Percentiles rank a stretch among this genome's conserved stretches.
Conservation (phyloP, 176 grass and related monocot genomes). For the Neostapfia colusana region DNA sequence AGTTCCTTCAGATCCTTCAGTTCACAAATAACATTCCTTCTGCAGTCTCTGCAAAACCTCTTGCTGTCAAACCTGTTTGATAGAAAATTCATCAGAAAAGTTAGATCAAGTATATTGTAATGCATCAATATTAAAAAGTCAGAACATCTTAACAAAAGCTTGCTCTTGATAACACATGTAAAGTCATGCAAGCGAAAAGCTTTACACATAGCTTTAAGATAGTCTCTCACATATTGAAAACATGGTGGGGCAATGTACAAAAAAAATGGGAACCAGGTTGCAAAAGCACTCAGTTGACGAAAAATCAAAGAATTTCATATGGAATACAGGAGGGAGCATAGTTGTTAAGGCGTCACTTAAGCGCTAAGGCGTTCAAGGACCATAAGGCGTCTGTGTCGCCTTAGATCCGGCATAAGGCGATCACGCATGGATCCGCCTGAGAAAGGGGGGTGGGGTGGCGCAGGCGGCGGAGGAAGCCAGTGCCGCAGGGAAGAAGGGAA, state of each 20-base stretch:
- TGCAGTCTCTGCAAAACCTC: slow-evolving; percentile 92
- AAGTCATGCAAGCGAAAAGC: not conserved
- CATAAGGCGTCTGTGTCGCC: no score
- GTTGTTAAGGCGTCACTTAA: no score
- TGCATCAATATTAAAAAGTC: not conserved
- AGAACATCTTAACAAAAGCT: slow-evolving; percentile 17
- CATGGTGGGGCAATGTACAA: not conserved
- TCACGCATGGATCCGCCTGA: no score
- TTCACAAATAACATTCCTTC: slow-evolving; percentile 89
- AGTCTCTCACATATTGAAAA: not conserved
- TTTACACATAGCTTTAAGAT: slow-evolving; percentile 10
- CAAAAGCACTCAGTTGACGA: not conserved
- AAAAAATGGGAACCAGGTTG: slow-evolving; percentile 6
- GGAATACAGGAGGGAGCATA: no score
- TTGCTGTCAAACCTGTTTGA: slow-evolving; percentile 88
- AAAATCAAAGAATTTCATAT: not conserved
- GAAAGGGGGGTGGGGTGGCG: no score
- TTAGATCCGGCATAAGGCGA: no score
- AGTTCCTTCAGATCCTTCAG: slow-evolving; percentile 93
- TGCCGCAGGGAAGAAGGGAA: no score
- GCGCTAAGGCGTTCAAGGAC: no score
- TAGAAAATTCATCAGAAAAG: slow-evolving; percentile 11
- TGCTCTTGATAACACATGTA: not conserved
- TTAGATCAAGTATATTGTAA: slow-evolving; percentile 20
- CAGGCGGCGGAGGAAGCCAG: no score